Evolutionary conservation across 73 alveolate genomes (phyloP).

Genomic region (Tetrahymena elliotti): DNA sequence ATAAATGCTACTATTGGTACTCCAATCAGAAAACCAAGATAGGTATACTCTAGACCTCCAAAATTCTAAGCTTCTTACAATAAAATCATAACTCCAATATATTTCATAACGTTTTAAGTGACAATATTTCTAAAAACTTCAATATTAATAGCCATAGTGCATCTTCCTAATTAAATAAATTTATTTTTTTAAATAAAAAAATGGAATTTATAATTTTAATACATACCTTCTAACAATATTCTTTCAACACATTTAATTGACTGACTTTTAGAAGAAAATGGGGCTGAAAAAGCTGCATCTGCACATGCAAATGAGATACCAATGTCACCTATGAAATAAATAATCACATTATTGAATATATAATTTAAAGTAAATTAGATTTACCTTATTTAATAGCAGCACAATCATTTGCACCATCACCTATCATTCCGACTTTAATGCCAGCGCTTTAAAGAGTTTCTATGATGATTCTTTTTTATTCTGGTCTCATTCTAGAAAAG

Average conservation of each 20-base stretch:
- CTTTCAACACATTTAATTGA: slow-evolving; percentile 4
- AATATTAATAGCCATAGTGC: neutral
- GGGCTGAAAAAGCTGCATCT: slow-evolving; percentile 24
- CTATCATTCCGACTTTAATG: slow-evolving; percentile 12
- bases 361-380: too few species aligned
- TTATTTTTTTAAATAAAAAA: neutral
- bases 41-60: neutral
- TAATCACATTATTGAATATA: too few species aligned
- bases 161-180: slow-evolving; percentile 18
- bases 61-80: slow-evolving; percentile 25
- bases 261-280: neutral
- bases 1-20: slow-evolving; percentile 5
- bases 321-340: neutral
- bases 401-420: slow-evolving; percentile 35
- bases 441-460: neutral
- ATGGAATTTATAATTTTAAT: too few species aligned
- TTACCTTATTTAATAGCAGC: slow-evolving; percentile 19
- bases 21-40: slow-evolving; percentile 6
- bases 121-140: slow-evolving; percentile 22
- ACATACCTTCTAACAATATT: slow-evolving; percentile 7
- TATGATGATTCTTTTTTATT: neutral
- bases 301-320: slow-evolving; percentile 10
- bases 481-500: slow-evolving; percentile 27
- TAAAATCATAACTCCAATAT: slow-evolving; percentile 19
- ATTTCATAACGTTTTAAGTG: slow-evolving; percentile 15